A percentile compares a stretch with the other conserved stretches of the same genome.
phyloP scores from a whole-genome alignment of 148 eudicot species.

The Arctostaphylos glauca region DNA sequence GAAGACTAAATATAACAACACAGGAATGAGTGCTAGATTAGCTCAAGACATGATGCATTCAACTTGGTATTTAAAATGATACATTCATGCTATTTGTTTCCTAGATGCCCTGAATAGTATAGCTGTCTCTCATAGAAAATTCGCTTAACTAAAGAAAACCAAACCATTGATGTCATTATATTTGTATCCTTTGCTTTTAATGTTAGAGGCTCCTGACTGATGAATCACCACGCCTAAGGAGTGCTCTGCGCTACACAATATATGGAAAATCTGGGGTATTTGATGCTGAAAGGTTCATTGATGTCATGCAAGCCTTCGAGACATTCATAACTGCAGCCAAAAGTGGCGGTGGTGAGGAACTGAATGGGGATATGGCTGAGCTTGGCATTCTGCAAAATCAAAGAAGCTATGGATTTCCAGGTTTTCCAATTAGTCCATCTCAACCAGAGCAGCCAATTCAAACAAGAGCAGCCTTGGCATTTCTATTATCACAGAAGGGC shows the following conservation, averaged over 20 bases:
- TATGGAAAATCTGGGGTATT: slow-evolving; percentile 95
- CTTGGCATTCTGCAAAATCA: slow-evolving; percentile 78
- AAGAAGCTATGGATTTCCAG: slow-evolving; percentile 32
- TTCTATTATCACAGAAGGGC: slow-evolving; percentile 83
- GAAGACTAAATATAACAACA: neutral
- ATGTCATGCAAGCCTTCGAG: slow-evolving; percentile 99
- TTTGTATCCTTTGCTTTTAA: neutral
- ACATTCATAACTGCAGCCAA: slow-evolving; percentile 85
- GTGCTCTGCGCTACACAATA: slow-evolving; percentile 88
- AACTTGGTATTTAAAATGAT: neutral
- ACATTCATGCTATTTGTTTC: neutral
- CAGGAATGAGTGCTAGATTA: neutral
- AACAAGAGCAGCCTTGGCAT: slow-evolving; percentile 87
- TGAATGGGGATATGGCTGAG: slow-evolving; percentile 88
- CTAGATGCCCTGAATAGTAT: neutral
- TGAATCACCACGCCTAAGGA: slow-evolving; percentile 93
- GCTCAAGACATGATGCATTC: neutral
- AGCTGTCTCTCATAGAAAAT: neutral
- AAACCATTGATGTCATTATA: neutral
- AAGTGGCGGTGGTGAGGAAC: slow-evolving; percentile 93
- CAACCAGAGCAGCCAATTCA: slow-evolving; percentile 57
- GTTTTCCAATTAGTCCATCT: slow-evolving; percentile 37
- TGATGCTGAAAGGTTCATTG: slow-evolving; percentile 96
- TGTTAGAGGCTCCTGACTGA: slow-evolving; percentile 90
- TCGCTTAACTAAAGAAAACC: neutral